These are phyloP conservation scores for Macrolepiota fuliginosa DNA, from an alignment of 768 basidiomycete species.

Conservation along the genomic window DNA sequence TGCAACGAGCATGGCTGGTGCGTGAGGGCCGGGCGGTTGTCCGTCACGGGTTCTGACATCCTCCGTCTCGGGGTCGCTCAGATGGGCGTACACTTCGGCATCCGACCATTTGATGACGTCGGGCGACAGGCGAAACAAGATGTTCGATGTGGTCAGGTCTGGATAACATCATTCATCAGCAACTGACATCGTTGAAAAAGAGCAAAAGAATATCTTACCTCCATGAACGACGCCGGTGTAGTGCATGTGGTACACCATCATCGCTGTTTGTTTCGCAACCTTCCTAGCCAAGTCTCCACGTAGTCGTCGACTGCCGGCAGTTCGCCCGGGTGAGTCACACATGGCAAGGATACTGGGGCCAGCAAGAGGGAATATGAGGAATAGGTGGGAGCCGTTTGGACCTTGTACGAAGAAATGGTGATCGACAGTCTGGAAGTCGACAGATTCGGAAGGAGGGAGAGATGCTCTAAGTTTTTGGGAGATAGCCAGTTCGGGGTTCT, in stretches of 20 bases:
- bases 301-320: slow-evolving; percentile 27
- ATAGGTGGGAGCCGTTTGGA: slow-evolving; percentile 51
- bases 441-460: slow-evolving; percentile 24
- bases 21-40: slow-evolving; percentile 22
- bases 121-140: slow-evolving; percentile 28
- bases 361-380: slow-evolving; percentile 44
- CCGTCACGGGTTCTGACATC: slow-evolving; percentile 13
- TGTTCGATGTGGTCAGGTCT: slow-evolving; percentile 39
- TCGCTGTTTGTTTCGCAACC: slow-evolving; percentile 29
- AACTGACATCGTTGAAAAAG: neutral
- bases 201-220: neutral
- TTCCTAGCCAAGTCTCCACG: slow-evolving; percentile 32
- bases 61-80: slow-evolving; percentile 28
- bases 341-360: slow-evolving; percentile 37
- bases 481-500: slow-evolving; percentile 28
- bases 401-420: slow-evolving; percentile 45
- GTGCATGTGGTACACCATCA: slow-evolving; percentile 29
- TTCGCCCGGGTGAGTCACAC: slow-evolving; percentile 28
- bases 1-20: slow-evolving; percentile 26
- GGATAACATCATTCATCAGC: slow-evolving; percentile 34
- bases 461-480: slow-evolving; percentile 30
- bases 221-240: slow-evolving; percentile 17
- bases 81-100: slow-evolving; percentile 25
- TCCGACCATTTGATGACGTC: slow-evolving; percentile 30
- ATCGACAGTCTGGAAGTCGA: slow-evolving; percentile 27